Evolutionary conservation across 2,329 filamentous ascomycete species (phyloP), one percentile per base, ranked within the genome.

Genomic region (Verticillium zaregamsianum): DNA sequence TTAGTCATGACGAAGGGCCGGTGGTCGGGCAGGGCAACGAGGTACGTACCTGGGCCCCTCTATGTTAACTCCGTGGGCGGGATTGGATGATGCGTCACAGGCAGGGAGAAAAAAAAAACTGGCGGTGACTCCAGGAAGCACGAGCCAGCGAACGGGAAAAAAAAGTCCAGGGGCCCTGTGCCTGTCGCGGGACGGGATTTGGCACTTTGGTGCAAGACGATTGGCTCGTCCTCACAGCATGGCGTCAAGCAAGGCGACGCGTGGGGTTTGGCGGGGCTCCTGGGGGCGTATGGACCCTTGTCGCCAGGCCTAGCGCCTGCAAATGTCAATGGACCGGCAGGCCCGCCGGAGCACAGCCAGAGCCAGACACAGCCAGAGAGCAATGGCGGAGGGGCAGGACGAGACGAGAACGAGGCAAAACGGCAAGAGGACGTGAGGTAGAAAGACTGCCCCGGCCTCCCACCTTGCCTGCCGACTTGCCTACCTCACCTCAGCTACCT

Each of bases 351-450:
- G 45, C 45, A 49, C 20, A 49, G n/a, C 3, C 15, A 45, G 33
- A 45, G 39, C 39, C 39, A 45, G 39, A n/a, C n/a, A n/a, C n/a
- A n/a, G n/a, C n/a, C n/a, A n/a, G n/a, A n/a, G n/a, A 23, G n/a
- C 17, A 15, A 45, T 28, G 28, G 28, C 45, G 45, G 31, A 57
- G 45, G 49, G 40, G 37, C 28, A 32, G 45, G 11, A 31, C 23
- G 33, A 59, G 17, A 52, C 15, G 25, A 52, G 39, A 59, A 15
- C 28, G 40, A 59, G 54, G 32, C 33, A 31, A 35, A 32, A 55
- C n/a, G 23, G 60, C 40, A 55, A 55, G 31, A 59, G 35, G 52
- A 9, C 49, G 12, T 17, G 45, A 64, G 33, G 45, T 23, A 49
- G 45, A 25, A 49, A 49, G n/a, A 25, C 45, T 49, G 45, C 33